Evolutionary conservation across 352 stramenopile species (phyloP).

Genomic region (Globisporangium cylindrosporum): DNA sequence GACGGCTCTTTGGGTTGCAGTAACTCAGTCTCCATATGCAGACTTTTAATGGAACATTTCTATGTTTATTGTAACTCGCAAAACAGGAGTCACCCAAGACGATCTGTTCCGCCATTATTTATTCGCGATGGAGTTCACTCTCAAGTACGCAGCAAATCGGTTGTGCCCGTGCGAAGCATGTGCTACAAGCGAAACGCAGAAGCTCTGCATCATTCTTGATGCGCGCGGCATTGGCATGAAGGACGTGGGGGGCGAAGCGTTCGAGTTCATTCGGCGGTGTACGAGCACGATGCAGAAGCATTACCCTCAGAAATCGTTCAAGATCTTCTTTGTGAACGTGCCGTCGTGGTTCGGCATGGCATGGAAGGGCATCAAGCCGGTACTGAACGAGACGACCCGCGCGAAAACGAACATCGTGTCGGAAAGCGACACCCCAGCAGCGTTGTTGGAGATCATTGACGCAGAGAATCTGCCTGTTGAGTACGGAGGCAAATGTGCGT

Average conservation of each 20-base stretch:
- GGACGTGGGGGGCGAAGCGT: slow-evolving; percentile 69
- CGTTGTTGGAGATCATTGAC: slow-evolving; percentile 60
- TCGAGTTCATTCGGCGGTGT: slow-evolving; percentile 81
- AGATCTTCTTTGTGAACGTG: slow-evolving; percentile 92
- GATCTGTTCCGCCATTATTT: slow-evolving; percentile 82
- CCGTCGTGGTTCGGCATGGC: slow-evolving; percentile 90
- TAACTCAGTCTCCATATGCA: no score
- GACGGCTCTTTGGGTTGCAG: background rate
- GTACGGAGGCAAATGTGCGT: slow-evolving; percentile 68
- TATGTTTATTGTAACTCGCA: background rate
- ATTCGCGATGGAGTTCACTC: slow-evolving; percentile 80
- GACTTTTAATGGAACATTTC: background rate
- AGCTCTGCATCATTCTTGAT: slow-evolving; percentile 77
- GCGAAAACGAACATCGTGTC: slow-evolving; percentile 87
- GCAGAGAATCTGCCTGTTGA: slow-evolving; percentile 62
- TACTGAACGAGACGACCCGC: slow-evolving; percentile 85
- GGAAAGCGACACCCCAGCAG: slow-evolving; percentile 50
- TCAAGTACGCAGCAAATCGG: slow-evolving; percentile 69
- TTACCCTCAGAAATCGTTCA: slow-evolving; percentile 87
- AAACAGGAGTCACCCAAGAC: slow-evolving; percentile 47
- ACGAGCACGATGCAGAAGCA: slow-evolving; percentile 84
- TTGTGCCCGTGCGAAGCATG: slow-evolving; percentile 58
- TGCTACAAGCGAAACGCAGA: slow-evolving; percentile 60
- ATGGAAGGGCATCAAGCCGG: slow-evolving; percentile 87
- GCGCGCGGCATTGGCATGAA: slow-evolving; percentile 69